A percentile compares a stretch with the other conserved stretches of the same genome.
Conservation (phyloP, 495 filamentous ascomycete species). For the Neurospora africana region DNA sequence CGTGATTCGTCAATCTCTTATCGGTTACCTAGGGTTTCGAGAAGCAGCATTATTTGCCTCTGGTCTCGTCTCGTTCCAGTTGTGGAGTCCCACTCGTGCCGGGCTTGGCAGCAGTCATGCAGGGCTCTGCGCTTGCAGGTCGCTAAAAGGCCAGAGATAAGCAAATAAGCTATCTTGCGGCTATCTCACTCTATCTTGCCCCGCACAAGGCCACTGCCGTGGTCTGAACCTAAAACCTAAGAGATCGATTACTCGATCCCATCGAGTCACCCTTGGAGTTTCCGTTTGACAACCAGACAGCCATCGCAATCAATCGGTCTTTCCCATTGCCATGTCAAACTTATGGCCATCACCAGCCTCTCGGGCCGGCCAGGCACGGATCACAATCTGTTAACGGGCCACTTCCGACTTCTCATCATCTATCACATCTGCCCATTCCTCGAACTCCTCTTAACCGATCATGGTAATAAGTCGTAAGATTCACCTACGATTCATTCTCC, state of each 20-base stretch:
- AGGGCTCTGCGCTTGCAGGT: background rate
- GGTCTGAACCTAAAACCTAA: conserved; percentile 1
- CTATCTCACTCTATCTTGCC: conserved; percentile 1
- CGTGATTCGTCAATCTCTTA: background rate
- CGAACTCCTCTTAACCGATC: background rate
- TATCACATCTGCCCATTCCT: background rate
- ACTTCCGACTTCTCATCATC: background rate
- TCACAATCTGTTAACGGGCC: background rate
- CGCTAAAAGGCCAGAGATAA: background rate
- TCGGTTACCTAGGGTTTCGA: background rate
- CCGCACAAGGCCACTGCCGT: conserved; percentile 6
- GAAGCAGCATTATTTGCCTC: background rate
- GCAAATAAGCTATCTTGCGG: conserved; percentile 5
- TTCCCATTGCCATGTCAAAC: background rate
- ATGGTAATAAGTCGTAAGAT: background rate
- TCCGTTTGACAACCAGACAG: background rate
- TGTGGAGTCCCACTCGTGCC: background rate
- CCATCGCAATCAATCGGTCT: background rate
- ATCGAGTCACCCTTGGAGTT: conserved; percentile 11
- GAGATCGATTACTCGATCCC: conserved; percentile 11
- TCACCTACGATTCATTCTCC: background rate
- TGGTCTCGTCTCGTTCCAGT: background rate
- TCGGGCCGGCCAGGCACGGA: background rate
- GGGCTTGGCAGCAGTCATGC: background rate
- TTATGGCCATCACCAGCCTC: background rate